A percentile compares a stretch with the other conserved stretches of the same genome.
Conservation (phyloP, 495 filamentous ascomycete species). For the Daldinia grandis region DNA sequence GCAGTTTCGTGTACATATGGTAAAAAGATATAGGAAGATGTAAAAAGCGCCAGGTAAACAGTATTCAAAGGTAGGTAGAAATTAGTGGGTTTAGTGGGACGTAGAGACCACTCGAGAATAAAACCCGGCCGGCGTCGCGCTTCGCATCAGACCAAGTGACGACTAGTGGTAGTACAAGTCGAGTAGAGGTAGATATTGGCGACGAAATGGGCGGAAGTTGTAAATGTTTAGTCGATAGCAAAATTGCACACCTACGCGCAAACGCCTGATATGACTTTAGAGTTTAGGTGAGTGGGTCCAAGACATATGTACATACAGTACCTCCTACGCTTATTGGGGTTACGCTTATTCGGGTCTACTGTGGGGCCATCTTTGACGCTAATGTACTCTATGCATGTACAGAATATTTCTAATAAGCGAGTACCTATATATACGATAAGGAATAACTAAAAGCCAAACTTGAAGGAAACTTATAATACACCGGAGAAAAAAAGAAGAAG, state of each 20-base stretch:
- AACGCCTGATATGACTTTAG: conserved; percentile 33
- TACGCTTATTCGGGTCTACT: background rate
- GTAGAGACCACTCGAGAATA: conserved; percentile 8
- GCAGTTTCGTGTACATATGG: conserved; percentile 21
- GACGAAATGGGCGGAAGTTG: conserved; percentile 9
- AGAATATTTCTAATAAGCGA: background rate
- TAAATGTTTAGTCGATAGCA: conserved; percentile 22
- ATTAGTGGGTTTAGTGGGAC: background rate
- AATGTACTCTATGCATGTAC: background rate
- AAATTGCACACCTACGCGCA: conserved; percentile 35
- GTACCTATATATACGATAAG: background rate
- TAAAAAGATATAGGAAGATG: conserved; percentile 2
- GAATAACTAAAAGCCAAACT: background rate
- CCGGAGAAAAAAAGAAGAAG: too few species aligned
- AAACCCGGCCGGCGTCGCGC: conserved; percentile 16
- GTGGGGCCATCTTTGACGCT: background rate
- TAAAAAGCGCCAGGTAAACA: background rate
- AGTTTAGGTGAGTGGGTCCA: conserved; percentile 22
- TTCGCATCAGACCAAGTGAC: conserved; percentile 4
- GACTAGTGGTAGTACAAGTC: conserved; percentile 13
- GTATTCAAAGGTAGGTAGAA: conserved; percentile 7
- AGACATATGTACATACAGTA: too few species aligned
- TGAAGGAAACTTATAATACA: too few species aligned
- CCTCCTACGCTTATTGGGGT: background rate
- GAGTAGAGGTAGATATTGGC: conserved; percentile 8